Percentiles rank a stretch among this genome's conserved stretches.
phyloP scores from a whole-genome alignment of 495 filamentous ascomycete species.

The Neurospora tetraspora region DNA sequence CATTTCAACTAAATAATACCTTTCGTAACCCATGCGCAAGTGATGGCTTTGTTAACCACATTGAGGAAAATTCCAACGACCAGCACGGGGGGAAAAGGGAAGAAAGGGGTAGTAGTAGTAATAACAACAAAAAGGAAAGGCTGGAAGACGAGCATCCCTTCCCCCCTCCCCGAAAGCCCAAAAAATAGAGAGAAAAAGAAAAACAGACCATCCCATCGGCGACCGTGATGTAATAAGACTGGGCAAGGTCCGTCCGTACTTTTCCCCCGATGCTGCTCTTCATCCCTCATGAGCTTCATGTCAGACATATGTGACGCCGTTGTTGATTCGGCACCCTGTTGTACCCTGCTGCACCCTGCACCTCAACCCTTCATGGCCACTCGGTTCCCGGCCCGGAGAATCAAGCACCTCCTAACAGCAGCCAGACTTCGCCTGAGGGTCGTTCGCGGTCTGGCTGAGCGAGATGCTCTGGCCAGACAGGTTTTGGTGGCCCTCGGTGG shows the following conservation, averaged over 20 bases:
- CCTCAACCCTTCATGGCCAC: constrained; percentile 18
- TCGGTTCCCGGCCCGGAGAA: constrained; percentile 11
- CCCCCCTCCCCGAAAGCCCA: constrained; percentile 4
- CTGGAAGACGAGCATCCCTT: background rate
- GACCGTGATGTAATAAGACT: constrained; percentile 24
- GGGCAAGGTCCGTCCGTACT: constrained; percentile 25
- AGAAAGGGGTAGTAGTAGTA: constrained; percentile 12
- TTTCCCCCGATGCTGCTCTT: constrained; percentile 17
- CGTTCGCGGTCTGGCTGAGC: constrained; percentile 63
- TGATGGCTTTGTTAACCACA: constrained; percentile 9
- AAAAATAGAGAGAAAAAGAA: constrained; percentile 19
- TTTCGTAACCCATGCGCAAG: constrained; percentile 20
- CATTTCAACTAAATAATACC: constrained; percentile 20
- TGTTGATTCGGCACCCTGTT: constrained; percentile 30
- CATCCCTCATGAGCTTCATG: constrained; percentile 20
- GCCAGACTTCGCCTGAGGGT: constrained; percentile 59
- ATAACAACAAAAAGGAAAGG: constrained; percentile 1
- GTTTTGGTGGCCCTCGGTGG: constrained; percentile 63
- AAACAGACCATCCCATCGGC: constrained; percentile 13
- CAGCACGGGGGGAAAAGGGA: constrained; percentile 19
- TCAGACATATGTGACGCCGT: constrained; percentile 38
- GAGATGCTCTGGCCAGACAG: constrained; percentile 70
- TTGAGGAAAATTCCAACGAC: constrained; percentile 13
- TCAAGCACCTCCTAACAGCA: constrained; percentile 61
- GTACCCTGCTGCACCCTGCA: background rate